Percentiles rank a stretch among this genome's conserved stretches.
phyloP scores from a whole-genome alignment of 108 stramenopile species.

The Skeletonema costatum region DNA sequence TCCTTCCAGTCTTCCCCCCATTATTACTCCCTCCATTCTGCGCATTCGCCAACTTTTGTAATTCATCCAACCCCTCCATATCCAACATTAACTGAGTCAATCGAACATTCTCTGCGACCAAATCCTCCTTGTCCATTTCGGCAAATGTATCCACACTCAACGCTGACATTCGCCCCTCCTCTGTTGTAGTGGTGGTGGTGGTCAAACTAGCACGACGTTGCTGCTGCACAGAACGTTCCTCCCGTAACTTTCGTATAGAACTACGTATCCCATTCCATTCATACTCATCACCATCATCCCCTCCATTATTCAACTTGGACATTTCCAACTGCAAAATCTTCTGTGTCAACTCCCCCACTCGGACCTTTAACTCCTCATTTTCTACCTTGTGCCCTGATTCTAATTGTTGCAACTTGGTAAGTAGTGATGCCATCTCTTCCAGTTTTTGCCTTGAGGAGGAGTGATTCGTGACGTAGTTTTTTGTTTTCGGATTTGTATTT shows the following conservation, averaged over 20 bases:
- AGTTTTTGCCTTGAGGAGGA: neutral
- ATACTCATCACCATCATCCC: neutral
- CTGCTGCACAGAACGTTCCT: neutral
- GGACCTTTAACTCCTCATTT: neutral
- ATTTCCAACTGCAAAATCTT: neutral
- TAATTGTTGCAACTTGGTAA: neutral
- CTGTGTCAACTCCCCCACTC: neutral
- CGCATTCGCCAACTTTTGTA: neutral
- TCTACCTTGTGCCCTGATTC: neutral
- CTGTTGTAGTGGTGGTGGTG: neutral
- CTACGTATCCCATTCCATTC: neutral
- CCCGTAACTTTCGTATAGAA: neutral
- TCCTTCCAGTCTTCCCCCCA: neutral
- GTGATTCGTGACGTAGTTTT: constrained; percentile 19
- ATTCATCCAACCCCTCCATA: neutral
- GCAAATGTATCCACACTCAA: neutral
- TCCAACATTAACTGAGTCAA: neutral
- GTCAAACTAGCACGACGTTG: neutral
- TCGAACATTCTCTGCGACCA: neutral
- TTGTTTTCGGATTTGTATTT: constrained; percentile 39
- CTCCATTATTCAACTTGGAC: neutral
- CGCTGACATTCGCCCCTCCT: neutral
- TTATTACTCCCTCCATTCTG: neutral
- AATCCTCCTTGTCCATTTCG: neutral
- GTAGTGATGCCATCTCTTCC: neutral